Evolutionary conservation across 2,329 filamentous ascomycete genomes (phyloP), one percentile per base, ranked within the genome.

Genomic region (Xylaria sp.): DNA sequence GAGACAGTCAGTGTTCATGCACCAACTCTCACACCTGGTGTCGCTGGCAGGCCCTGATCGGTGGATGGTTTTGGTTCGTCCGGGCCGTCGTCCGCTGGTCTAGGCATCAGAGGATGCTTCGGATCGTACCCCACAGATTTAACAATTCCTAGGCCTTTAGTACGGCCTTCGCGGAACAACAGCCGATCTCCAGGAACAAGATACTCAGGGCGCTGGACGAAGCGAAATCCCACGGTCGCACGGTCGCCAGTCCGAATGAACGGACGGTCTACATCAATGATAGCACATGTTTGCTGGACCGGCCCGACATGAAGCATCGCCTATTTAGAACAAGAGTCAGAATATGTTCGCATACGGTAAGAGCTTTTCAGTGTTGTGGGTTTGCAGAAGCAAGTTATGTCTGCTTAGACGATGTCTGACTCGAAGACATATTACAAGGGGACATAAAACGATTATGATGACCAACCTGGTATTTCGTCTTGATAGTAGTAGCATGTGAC

Each of bases 281-380:
- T 98, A 12, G 94, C 91, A 78, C 96, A 99, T 0, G 96, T 99
- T 82, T 99, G 96, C 49, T 92, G 94, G 52, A 99, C 92, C 0
- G 96, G 93, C 0, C 96, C 96, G 4, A 99, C 94, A 76, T 99
- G 96, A 25, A 99, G 86, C 94, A 98, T 99, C 0, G 96, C 96
- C 33, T 36, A 36, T 10, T 36, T 36, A 36, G 10, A 36, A 36
- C 33, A 36, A 10, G 33, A 36, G 33, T 36, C 8, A 36, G 33
- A 10, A 7, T 28, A 10, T 36, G 33, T 36, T 10, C 33, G 33
- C 33, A 36, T 36, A 36, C 9, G 33, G 33, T 36, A 36, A 36
- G 33, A 36, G 1, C 1, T 36, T 10, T 36, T 36, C 33, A 36
- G 33, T 8, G 33, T 36, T 36, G 33, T 8, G 8, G 9, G 33